These are phyloP conservation scores for Saccharomycopsis sp. DNA, from an alignment of 805 yeast species.

Conservation along the genomic window DNA sequence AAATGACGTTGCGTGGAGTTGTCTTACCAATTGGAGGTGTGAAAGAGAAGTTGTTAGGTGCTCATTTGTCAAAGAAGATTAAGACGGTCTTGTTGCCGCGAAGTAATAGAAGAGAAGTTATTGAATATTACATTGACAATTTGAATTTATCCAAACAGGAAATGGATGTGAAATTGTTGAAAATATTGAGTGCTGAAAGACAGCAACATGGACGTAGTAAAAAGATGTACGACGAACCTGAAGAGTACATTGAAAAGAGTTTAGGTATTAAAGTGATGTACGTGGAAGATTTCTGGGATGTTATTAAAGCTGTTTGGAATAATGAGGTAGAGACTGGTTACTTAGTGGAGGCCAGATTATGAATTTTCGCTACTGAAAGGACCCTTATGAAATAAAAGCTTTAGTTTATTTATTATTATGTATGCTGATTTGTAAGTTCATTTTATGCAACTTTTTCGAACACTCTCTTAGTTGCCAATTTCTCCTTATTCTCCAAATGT, in stretches of 20 bases:
- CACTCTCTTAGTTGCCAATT: conserved; percentile 61
- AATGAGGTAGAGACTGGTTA: conserved; percentile 25
- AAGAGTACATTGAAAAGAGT: conserved; percentile 42
- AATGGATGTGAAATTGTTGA: conserved; percentile 24
- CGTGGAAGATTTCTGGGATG: conserved; percentile 76
- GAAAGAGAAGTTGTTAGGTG: conserved; percentile 70
- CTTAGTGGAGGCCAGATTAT: too few species aligned
- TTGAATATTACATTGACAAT: conserved; percentile 44
- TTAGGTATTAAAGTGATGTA: conserved; percentile 55
- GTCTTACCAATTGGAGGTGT: conserved; percentile 80
- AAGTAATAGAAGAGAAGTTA: conserved; percentile 61
- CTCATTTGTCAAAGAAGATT: conserved; percentile 58
- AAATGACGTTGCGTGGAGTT: conserved; percentile 70
- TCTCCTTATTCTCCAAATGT: conserved; percentile 45
- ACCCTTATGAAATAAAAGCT: too few species aligned
- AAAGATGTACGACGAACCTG: conserved; percentile 36
- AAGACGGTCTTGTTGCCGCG: conserved; percentile 62
- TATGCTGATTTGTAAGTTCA: neutral
- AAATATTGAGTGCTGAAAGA: conserved; percentile 22
- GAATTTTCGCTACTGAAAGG: too few species aligned
- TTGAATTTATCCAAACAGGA: conserved; percentile 8
- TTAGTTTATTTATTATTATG: too few species aligned
- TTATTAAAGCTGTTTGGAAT: conserved; percentile 64
- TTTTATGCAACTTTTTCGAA: conserved; percentile 43
- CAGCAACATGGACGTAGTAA: conserved; percentile 1